Base-by-base conservation (phyloP, 139 green algal genomes). In the Zygnema cylindricum region DNA sequence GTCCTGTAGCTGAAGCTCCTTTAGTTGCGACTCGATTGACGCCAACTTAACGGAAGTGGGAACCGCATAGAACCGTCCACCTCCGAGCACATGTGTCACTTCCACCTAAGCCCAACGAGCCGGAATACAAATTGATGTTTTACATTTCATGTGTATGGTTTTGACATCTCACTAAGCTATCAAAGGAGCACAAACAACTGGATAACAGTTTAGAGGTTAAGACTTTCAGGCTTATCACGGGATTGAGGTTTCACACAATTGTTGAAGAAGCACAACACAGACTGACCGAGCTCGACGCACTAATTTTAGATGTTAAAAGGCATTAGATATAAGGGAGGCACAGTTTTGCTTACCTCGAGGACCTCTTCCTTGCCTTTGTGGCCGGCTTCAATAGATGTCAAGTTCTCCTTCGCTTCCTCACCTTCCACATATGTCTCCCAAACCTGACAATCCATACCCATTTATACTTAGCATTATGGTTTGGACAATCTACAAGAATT, bases 61-160 rank as follows among this genome's bases (percentile, higher is more conserved):
- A 7, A 63, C 49, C 16, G 49, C 49, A 63, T 63, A 63, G 49
- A 63, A 63, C 7, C 49, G 49, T 16, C 49, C 49, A 16, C 16
- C 16, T 7, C 49, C 49, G 7, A 63, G 16, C 49, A 63, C 93
- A 35, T 98, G 96, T 16, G 96, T 98, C 40, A 99, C 95, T 22
- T 94, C 90, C 43, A 98, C 94, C 43, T 91, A 43, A 33, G 30
- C 2, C n/a, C n/a, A n/a, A n/a, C 30, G 30, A 36, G 30, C 30
- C 30, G 30, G 30, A 30, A 73, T n/a, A 30, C 57, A 30, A 73
- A 73, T 73, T 73, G 57, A 30, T n/a, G 30, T 73, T n/a, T 73
- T 73, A n/a, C 30, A 36, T 73, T n/a, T 73, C 57, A 30, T 73
- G 30, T 73, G 3, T 81, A 79, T 41, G 35, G 57, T 43, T 40